Evolutionary conservation across 2,329 filamentous ascomycete genomes (phyloP).

Genomic region (Neopestalotiopsis rosae): DNA sequence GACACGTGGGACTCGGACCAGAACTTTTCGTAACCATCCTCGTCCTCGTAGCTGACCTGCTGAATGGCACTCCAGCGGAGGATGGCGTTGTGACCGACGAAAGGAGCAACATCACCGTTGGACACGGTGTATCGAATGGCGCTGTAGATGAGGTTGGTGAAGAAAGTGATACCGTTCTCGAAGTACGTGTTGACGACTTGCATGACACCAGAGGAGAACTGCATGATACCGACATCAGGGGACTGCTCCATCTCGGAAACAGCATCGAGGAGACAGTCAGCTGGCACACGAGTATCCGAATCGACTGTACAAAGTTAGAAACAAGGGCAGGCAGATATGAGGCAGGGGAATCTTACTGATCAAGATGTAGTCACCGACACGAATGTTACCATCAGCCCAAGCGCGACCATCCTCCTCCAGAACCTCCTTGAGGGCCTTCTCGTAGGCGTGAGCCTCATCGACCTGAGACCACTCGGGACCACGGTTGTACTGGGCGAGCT

Average conservation of each 20-base stretch:
- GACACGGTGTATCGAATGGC: constrained; percentile 74
- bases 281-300: constrained; percentile 71
- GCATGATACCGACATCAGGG: constrained; percentile 73
- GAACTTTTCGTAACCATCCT: constrained; percentile 68
- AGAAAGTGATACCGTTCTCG: constrained; percentile 75
- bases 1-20: constrained; percentile 80
- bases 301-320: constrained; percentile 50
- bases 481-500: constrained; percentile 52
- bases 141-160: constrained; percentile 79
- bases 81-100: constrained; percentile 80
- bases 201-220: constrained; percentile 78
- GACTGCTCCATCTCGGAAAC: constrained; percentile 74
- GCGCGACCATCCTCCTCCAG: constrained; percentile 58
- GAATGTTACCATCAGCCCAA: constrained; percentile 66
- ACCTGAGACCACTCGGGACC: constrained; percentile 47
- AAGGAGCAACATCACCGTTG: constrained; percentile 74
- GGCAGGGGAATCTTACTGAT: constrained; percentile 44
- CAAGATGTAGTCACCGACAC: constrained; percentile 68
- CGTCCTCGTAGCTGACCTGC: constrained; percentile 58
- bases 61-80: constrained; percentile 72
- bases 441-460: constrained; percentile 56
- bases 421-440: constrained; percentile 52
- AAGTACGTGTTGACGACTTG: constrained; percentile 75
- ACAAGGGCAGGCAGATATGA: not conserved
- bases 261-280: constrained; percentile 72